Percentiles rank a stretch among this genome's conserved stretches.
These are phyloP conservation scores for Alternaria arborescens DNA, from an alignment of 2,329 filamentous ascomycete species.

Conservation along the genomic window DNA sequence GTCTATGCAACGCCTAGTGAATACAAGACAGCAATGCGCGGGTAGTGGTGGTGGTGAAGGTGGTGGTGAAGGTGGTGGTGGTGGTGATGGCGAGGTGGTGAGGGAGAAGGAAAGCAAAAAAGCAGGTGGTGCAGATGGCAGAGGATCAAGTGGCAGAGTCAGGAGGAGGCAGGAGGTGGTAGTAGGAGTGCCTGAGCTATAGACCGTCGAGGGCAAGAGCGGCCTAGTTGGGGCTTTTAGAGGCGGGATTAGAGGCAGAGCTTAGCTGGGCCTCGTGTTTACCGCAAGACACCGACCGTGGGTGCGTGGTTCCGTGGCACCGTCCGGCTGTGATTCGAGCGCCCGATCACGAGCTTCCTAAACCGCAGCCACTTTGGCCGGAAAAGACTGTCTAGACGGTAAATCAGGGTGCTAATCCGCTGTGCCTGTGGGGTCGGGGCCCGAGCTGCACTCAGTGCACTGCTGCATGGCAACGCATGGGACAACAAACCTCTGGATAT, in stretches of 20 bases:
- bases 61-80: background rate
- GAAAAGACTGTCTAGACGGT: slow-evolving; percentile 21
- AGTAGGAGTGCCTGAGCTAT: slow-evolving; percentile 6
- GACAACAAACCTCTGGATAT: slow-evolving; percentile 1
- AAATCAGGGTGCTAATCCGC: slow-evolving; percentile 19
- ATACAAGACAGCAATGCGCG: slow-evolving; percentile 14
- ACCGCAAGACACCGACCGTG: background rate
- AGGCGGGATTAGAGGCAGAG: slow-evolving; percentile 6
- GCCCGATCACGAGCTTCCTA: slow-evolving; percentile 24
- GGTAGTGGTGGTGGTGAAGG: background rate
- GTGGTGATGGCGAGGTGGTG: slow-evolving; percentile 5
- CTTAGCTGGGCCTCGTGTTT: slow-evolving; percentile 26
- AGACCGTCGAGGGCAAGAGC: slow-evolving; percentile 27
- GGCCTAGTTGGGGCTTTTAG: slow-evolving; percentile 25
- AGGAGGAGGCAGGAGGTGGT: slow-evolving; percentile 7
- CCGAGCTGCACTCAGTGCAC: slow-evolving; percentile 13
- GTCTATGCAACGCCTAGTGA: slow-evolving; percentile 25
- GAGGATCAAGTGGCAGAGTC: background rate
- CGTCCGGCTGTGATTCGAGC: slow-evolving; percentile 25
- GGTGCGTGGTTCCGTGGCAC: slow-evolving; percentile 18
- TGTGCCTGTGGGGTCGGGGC: slow-evolving; percentile 33
- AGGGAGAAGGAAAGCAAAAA: slow-evolving; percentile 11
- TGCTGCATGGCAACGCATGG: slow-evolving; percentile 10
- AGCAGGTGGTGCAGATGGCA: background rate
- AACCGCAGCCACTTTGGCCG: slow-evolving; percentile 10